Base-by-base conservation (phyloP, 1,284 basidiomycete genomes). In the Heterobasidion irregulare region DNA sequence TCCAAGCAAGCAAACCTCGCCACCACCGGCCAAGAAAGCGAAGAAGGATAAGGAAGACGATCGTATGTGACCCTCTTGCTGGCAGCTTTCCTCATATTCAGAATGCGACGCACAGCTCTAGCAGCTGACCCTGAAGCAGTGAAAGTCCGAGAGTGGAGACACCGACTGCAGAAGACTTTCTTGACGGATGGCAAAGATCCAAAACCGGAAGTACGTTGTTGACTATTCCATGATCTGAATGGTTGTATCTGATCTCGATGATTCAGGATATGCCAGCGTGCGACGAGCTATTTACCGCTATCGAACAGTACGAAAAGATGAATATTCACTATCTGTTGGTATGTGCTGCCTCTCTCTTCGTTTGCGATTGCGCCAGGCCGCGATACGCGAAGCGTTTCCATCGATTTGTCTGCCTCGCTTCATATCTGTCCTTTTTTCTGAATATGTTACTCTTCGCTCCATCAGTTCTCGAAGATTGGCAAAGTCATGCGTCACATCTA, bases 401-500 rank as follows among this genome's bases (percentile, higher is more conserved):
- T 8, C 26, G 32, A 13, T 26, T 46, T 36, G 26, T 26, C 26
- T 26, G 26, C 26, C 26, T 26, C 26, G 26, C 26, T 45, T 19
- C 65, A 82, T 75, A 44, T 50, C 35, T 55, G 52, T 55, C 34
- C 34, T 16, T 35, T 57, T 47, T 16, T 56, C 35, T 34, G 15
- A 32, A 15, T 52, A 6, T 33, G 45, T 34, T n/a, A 12, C n/a
- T 53, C 46, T 13, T 41, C 45, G 38, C 48, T 53, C 18, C 54
- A 4, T 51, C 68, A 93, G 83, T 89, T 86, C 75, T 95, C 95
- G 59, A 98, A 98, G 78, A 97, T 98, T 66, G 93, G 91, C 72
- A 98, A 98, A 73, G 95, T 99, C 53, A 95, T 98, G 91, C 91
- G 94, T 66, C 92, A 94, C 71, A 95, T 98, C 64, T 80, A 89